Base-by-base conservation (phyloP, 768 basidiomycete genomes). In the Chiua virens region DNA sequence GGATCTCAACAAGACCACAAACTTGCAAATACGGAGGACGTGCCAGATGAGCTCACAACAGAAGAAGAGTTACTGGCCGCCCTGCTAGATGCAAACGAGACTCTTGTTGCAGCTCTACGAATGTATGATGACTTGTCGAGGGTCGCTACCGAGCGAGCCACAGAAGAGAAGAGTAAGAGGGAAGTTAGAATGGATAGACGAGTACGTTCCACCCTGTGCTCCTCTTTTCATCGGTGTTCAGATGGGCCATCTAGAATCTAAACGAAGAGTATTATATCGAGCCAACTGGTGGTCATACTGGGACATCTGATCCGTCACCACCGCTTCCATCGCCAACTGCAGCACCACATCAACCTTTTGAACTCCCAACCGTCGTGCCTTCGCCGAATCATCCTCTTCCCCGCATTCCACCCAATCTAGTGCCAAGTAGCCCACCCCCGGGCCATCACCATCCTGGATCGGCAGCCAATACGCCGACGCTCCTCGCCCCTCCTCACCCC, bases 51-150 rank as follows among this genome's bases (percentile, higher is more conserved):
- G 49, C 63, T 75, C 50, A 92, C 92, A 0, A 64, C 71, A 9
- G 91, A 94, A 66, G 91, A 93, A 64, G 73, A 83, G 57, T 77
- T 94, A 6, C 74, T 95, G 32, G 86, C 79, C 8, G 79, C 81
- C 14, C 71, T 95, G 52, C 76, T 96, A 18, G 81, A 74, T 18
- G 87, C 92, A 6, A 86, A 94, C 63, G 84, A 77, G 47, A 83
- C 83, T 40, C 75, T 95, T 22, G 54, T 85, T 3, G 83, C 81
- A 34, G 87, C 83, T 3, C 65, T 94, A 50, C 73, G 77, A 45
- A 81, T 89, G 61, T 85, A 92, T 58, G 87, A 92, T 11, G 92
- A 96, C 60, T 72, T 92, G 32, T 78, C 85, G 55, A 75, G 84
- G 20, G 75, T 92, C 17, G 89, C 79, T 14, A 64, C 76, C 32